Evolutionary conservation across 805 yeast genomes (phyloP), one percentile per base, ranked within the genome.

Genomic region (Ogataea paraovalis): DNA sequence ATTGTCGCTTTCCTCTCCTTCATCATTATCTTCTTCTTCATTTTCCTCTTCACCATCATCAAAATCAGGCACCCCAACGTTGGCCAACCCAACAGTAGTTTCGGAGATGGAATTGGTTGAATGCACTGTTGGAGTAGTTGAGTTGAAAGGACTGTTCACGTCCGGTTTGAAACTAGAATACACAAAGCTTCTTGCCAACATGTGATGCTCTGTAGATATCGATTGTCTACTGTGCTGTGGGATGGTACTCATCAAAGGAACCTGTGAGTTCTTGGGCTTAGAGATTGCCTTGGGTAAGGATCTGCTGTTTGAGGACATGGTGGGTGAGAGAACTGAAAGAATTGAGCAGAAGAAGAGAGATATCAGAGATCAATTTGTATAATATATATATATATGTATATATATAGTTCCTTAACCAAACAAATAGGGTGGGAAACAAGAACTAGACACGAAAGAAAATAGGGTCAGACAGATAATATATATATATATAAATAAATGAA

Each of bases 1-100:
- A 27, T n/a, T 39, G 10, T 28, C 27, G 9, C 19, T 23, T n/a
- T 21, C 34, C 27, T 20, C 14, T 21, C 41, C 19, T 14, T n/a
- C 44, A 14, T 33, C 44, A 22, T 32, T 30, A 4, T 42, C 39
- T 13, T 34, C 46, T 22, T 44, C 43, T 13, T 32, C 39, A 14
- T 34, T 42, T 22, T 44, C 43, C 12, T 32, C 39, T 12, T 51
- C 61, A 40, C 53, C 56, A n/a, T 49, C 55, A 9, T 56, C 61
- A 18, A 48, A 28, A 16, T 68, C 75, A 9, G 73, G 69, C 9
- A 79, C 79, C 6, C 83, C 86, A 28, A 79, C 78, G 41, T 69
- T 71, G 4, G 85, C 85, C 42, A 79, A 67, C 39, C 70, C 75
- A 1, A 80, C 83, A 0, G 84, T 73, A 49, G 79, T 79, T 49